Conservation (phyloP, 345 rosid genomes). For the Microcos paniculata region DNA sequence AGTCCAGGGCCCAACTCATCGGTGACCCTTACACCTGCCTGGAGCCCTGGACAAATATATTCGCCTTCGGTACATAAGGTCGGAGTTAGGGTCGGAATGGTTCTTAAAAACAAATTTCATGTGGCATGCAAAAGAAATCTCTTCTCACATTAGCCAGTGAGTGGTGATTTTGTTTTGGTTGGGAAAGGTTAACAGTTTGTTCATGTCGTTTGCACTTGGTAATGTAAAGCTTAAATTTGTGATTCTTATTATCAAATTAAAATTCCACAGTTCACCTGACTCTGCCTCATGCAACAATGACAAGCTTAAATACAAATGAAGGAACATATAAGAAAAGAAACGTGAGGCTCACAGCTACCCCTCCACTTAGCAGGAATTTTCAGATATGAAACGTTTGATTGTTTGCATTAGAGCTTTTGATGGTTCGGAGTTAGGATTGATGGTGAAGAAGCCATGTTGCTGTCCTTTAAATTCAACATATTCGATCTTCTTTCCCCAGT, state of each 20-base stretch:
- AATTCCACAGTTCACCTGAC: neutral
- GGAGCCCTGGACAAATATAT: too few species aligned
- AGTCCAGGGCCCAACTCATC: too few species aligned
- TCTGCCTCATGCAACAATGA: neutral
- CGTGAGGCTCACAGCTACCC: neutral
- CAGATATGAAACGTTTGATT: slow-evolving; percentile 39
- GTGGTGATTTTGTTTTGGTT: too few species aligned
- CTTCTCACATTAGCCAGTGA: too few species aligned
- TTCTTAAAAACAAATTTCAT: too few species aligned
- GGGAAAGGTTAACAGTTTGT: too few species aligned
- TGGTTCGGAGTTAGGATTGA: slow-evolving; percentile 42
- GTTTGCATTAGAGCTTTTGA: slow-evolving; percentile 39
- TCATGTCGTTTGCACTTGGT: neutral
- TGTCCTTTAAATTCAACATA: slow-evolving; percentile 51
- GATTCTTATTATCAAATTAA: neutral
- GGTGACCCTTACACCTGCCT: too few species aligned
- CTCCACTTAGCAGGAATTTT: slow-evolving; percentile 18
- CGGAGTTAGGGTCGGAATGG: too few species aligned
- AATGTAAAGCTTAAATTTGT: neutral
- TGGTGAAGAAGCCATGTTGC: slow-evolving; percentile 64
- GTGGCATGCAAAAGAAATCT: too few species aligned
- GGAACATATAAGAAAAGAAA: neutral
- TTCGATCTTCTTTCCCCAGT: slow-evolving; percentile 43
- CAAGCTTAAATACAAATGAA: neutral
- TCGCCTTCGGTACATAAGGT: too few species aligned